Evolutionary conservation across 352 stramenopile genomes (phyloP), one percentile per base, ranked within the genome.

Genomic region (Ophiocytium majus): DNA sequence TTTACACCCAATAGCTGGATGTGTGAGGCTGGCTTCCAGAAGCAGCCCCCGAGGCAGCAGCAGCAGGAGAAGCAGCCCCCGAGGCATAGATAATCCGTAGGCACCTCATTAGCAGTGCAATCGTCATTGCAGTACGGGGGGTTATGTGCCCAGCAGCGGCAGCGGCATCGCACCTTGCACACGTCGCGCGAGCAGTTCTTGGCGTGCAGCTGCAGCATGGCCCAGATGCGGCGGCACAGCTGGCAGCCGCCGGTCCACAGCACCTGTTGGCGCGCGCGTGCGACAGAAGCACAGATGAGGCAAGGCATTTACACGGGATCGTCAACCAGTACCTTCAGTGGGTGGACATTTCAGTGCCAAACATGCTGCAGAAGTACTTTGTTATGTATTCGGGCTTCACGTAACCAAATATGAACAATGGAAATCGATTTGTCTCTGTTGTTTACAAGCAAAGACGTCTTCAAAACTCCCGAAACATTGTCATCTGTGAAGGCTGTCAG

Each of bases 181-280:
- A 50, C 32, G n/a, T 82, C 35, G 32, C 32, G 34, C 36, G 34
- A 19, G 36, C 80, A 83, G 32, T 23, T n/a, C 19, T 82, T 83
- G 28, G 80, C 80, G 71, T 83, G 80, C 19, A 36, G 32, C 35
- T 83, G 80, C 1, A 83, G 50, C 35, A 83, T 9, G 28, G 63
- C 49, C 80, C 80, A 83, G 33, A 83, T 36, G 9, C 50, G 36
- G 14, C 80, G 57, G 50, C 80, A 83, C 5, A 35, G 32, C 28
- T 10, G 10, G 71, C 80, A 83, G 80, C 80, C 80, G 33, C 36
- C 36, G 28, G 10, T 14, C 0, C 28, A 66, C 33, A 28, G 50
- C 5, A 83, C 75, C 75, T 81, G 64, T 17, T 14, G 5, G 34
- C 34, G 34, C 64, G 34, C 17, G 34, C 64, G 17, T 37, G 5